Base-by-base conservation (phyloP, 2,329 filamentous ascomycete genomes). In the Aureobasidium subglaciale region DNA sequence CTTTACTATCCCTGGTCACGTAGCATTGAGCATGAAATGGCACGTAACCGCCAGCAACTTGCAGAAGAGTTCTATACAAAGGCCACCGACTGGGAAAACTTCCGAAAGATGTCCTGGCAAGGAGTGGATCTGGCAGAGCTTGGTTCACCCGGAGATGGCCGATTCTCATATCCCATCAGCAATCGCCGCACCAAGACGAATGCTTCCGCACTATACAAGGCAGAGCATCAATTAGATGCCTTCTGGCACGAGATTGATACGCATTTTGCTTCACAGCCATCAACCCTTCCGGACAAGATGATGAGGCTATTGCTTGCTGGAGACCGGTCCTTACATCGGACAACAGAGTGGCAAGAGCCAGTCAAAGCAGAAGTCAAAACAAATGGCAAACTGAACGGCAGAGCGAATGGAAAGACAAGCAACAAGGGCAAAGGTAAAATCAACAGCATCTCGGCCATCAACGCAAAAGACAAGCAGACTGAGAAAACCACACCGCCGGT, bases 161-260 rank as follows among this genome's bases (percentile, higher is more conserved):
- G 65, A 53, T 80, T 82, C 56, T 57, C 59, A 38, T 82, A 73
- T 70, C 79, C 75, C 50, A 69, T 70, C 5, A 69, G 75, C 2
- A 79, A 77, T 59, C 73, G 70, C 9, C 71, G 72, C 1, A 80
- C 68, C 2, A 70, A 70, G 55, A 71, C 73, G 7, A 81, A 71
- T 16, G 68, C 75, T 0, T 69, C 73, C 5, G 63, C 63, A 0
- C 68, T 82, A 63, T 70, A 73, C 6, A 59, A 46, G 2, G 78
- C 79, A 0, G 79, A 84, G 64, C 18, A 35, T 0, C 68, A 72
- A 22, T 68, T 83, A 3, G 78, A 81, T 59, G 54, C 43, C 0
- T 76, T 80, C 56, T 81, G 77, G 78, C 56, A 49, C 2, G 62
- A 58, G 32, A 16, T 65, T 4, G 58, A 56, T 9, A 29, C 25